Conservation (phyloP, 768 basidiomycete species). For the Agrocybe chaxingu region DNA sequence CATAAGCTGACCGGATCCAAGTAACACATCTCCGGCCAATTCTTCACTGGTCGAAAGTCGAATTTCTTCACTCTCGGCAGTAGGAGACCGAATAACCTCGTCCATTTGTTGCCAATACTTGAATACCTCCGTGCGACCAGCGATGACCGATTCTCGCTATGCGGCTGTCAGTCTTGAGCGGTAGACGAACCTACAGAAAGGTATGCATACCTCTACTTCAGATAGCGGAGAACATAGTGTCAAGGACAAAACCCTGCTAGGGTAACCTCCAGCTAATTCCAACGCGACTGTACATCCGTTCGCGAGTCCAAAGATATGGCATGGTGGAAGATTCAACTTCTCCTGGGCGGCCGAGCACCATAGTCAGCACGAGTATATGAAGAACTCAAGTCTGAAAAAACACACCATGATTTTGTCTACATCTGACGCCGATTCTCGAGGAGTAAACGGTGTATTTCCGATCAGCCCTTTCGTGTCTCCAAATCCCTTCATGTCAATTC, state of each 20-base stretch:
- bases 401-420: slow-evolving; percentile 29
- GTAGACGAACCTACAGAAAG: not conserved
- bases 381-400: not conserved
- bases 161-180: not conserved
- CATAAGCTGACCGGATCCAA: slow-evolving; percentile 19
- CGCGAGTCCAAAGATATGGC: slow-evolving; percentile 33
- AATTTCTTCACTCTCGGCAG: too few relatives aligned
- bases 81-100: not conserved
- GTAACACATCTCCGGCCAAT: slow-evolving; percentile 17
- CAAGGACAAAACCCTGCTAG: slow-evolving; percentile 28
- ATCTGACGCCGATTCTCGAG: slow-evolving; percentile 28
- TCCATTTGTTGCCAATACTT: slow-evolving; percentile 11
- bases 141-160: slow-evolving; percentile 25
- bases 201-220: slow-evolving; percentile 24
- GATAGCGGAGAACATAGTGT: slow-evolving; percentile 34
- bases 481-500: slow-evolving; percentile 30
- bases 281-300: slow-evolving; percentile 30
- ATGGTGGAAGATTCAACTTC: slow-evolving; percentile 27
- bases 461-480: slow-evolving; percentile 29
- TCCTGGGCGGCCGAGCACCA: slow-evolving; percentile 14
- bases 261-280: slow-evolving; percentile 28
- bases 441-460: slow-evolving; percentile 21
- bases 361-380: not conserved
- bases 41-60: slow-evolving; percentile 4
- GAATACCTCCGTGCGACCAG: slow-evolving; percentile 19